Conservation (phyloP, 1,284 basidiomycete species). For the Leccinum angustisporum region DNA sequence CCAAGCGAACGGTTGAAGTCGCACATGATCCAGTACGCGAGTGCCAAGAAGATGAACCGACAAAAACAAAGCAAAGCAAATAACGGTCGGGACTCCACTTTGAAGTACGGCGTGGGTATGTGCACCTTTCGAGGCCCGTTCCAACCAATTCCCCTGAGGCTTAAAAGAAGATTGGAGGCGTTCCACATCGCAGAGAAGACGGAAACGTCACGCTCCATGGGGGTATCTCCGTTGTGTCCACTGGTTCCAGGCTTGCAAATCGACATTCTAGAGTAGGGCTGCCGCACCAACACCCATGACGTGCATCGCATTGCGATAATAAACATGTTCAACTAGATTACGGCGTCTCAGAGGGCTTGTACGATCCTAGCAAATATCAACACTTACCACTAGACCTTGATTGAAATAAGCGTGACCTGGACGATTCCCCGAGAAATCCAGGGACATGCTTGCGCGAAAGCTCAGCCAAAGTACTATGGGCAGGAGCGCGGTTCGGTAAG, state of each 20-base stretch:
- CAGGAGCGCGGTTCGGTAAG: constrained; percentile 26
- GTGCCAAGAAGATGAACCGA: constrained; percentile 7
- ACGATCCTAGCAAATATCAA: neutral
- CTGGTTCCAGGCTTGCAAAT: neutral
- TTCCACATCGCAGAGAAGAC: constrained; percentile 26
- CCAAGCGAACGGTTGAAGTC: constrained; percentile 14
- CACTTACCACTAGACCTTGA: constrained; percentile 26
- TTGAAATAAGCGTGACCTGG: constrained; percentile 20
- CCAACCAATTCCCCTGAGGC: constrained; percentile 32
- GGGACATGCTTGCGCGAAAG: constrained; percentile 11
- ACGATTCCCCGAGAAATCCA: constrained; percentile 23
- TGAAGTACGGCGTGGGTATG: constrained; percentile 14
- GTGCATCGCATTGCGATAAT: constrained; percentile 25
- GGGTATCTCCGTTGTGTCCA: neutral
- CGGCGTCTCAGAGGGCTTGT: neutral
- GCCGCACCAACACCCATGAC: constrained; percentile 21
- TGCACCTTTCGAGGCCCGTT: constrained; percentile 10
- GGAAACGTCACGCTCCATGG: neutral
- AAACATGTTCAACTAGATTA: constrained; percentile 26
- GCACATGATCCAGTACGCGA: constrained; percentile 8
- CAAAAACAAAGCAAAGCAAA: constrained; percentile 22
- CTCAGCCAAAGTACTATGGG: constrained; percentile 22
- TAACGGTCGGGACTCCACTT: constrained; percentile 17
- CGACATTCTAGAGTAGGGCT: constrained; percentile 20
- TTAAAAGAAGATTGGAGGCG: constrained; percentile 27